These are phyloP conservation scores for Zanthoxylum bungeanum DNA, from an alignment of 345 rosid species.

Conservation along the genomic window DNA sequence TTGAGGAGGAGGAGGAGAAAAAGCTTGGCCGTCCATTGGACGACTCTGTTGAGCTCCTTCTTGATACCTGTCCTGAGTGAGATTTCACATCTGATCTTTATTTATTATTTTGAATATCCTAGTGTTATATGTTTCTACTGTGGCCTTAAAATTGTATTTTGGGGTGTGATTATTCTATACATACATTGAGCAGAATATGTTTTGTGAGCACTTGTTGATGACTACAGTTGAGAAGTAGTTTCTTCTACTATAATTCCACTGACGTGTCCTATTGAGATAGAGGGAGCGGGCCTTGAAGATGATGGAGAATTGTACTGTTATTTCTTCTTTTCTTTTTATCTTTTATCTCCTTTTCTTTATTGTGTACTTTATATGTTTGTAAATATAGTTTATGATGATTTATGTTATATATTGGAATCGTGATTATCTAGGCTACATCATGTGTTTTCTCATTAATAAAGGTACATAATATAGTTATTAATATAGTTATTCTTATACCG, in stretches of 20 bases:
- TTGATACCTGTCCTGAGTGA: conserved; percentile 88
- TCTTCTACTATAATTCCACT: background rate
- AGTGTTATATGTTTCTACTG: background rate
- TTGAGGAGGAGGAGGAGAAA: conserved; percentile 89
- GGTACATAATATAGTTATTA: background rate
- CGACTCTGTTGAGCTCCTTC: conserved; percentile 83
- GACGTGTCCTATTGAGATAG: background rate
- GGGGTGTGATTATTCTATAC: background rate
- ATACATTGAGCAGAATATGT: background rate
- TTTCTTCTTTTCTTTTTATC: background rate
- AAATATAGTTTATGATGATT: background rate
- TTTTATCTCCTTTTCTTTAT: background rate
- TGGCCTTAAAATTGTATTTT: background rate
- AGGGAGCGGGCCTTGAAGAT: background rate
- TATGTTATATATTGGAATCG: background rate
- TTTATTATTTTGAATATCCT: background rate
- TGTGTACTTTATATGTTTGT: background rate
- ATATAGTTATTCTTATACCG: background rate
- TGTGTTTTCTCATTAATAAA: background rate
- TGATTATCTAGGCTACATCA: background rate
- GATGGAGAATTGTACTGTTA: background rate
- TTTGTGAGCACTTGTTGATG: background rate
- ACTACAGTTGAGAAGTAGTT: background rate
- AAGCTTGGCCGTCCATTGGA: conserved; percentile 84
- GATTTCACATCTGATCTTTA: conserved; percentile 14